Percentiles rank a stretch among this genome's conserved stretches.
Conservation (phyloP, 768 basidiomycete genomes). For the Suillus decipiens region DNA sequence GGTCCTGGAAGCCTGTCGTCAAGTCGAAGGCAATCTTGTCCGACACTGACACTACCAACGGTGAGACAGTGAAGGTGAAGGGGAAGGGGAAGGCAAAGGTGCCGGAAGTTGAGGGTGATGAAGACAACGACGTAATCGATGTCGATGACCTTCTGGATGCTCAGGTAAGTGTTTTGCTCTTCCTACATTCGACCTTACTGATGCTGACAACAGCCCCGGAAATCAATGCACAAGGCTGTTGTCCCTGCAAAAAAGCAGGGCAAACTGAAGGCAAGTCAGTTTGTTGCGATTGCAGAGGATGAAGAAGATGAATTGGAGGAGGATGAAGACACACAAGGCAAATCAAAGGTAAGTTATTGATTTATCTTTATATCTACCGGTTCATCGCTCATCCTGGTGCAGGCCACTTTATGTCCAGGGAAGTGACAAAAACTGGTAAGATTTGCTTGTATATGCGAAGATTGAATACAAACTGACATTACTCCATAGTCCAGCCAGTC, state of each 20-base stretch:
- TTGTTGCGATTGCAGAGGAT: too few relatives aligned
- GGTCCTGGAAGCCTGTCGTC: neutral
- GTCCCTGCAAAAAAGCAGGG: neutral
- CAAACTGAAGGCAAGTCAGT: too few relatives aligned
- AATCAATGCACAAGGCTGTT: neutral
- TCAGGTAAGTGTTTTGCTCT: neutral
- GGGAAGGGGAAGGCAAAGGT: neutral
- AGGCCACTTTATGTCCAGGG: too few relatives aligned
- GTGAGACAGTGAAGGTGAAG: neutral
- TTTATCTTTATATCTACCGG: too few relatives aligned
- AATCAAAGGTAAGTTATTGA: too few relatives aligned
- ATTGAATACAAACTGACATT: too few relatives aligned
- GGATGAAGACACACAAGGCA: too few relatives aligned
- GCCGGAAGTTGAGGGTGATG: neutral
- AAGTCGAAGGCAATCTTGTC: neutral
- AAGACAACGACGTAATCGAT: neutral
- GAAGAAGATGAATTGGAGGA: too few relatives aligned
- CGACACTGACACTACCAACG: neutral
- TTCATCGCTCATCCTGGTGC: too few relatives aligned
- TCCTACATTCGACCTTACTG: neutral
- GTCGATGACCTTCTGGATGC: neutral
- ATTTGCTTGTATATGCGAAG: too few relatives aligned
- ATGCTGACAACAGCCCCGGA: neutral
- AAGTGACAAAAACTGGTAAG: too few relatives aligned
- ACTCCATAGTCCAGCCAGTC: too few relatives aligned